Base-by-base conservation (phyloP, 805 yeast genomes). In the Barnettozyma vustinii region DNA sequence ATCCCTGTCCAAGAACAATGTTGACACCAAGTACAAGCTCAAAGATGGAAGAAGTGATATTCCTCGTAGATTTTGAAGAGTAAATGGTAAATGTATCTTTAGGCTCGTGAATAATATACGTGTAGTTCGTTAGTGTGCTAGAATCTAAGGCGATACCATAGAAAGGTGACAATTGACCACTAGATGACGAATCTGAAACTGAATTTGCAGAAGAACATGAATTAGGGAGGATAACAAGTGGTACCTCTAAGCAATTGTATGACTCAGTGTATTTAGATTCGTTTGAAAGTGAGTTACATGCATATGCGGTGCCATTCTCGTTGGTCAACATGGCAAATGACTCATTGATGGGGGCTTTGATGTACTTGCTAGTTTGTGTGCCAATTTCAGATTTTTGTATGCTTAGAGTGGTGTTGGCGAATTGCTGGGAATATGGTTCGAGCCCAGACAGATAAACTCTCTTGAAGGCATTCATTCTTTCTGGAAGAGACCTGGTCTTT, bases 381-480 rank as follows among this genome's bases (percentile, higher is more conserved):
- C 39, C 40, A 4, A 43, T 32, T 13, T 48, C 40, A 26, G 33
- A 15, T 37, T 44, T 44, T 9, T 27, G 7, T 12, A 44, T 13
- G 10, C 7, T 20, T 6, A 44, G 10, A 12, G 33, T 30, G 9
- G 20, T 37, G 20, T 26, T 26, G 2, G 13, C n/a, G 1, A 21
- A 23, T 10, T 57, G 54, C 50, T 67, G 52, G 3, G 68, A 55
- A 42, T 65, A 62, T 2, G 67, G 65, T 54, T 83, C 88, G 58
- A 82, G 77, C 0, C 88, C 89, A 2, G 87, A 69, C 6, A 78
- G 59, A 12, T 77, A 60, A 30, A 62, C 48, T 25, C 54, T 52
- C 40, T 77, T 71, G 56, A 88, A 79, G 0, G 78, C 62, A 1
- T 61, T 48, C 86, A 91, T 82, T 60, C 97, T 72, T 33, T 73